These are phyloP conservation scores for Tulasnella sp. DNA, from an alignment of 768 basidiomycete genomes.

Conservation along the genomic window DNA sequence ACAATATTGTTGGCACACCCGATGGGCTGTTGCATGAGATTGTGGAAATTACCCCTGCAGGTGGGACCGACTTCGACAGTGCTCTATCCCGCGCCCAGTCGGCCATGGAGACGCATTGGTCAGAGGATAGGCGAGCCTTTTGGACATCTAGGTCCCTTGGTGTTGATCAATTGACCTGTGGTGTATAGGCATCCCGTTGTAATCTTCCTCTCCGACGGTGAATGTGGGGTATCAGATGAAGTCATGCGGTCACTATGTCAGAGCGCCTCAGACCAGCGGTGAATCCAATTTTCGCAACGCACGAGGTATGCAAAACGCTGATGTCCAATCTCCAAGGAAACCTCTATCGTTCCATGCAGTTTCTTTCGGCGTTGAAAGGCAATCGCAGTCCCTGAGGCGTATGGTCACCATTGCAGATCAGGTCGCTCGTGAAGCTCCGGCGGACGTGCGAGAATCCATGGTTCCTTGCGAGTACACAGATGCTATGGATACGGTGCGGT, in stretches of 20 bases:
- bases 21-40: constrained; percentile 33
- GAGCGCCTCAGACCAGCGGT: constrained; percentile 37
- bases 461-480: constrained; percentile 38
- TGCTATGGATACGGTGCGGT: constrained; percentile 43
- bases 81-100: constrained; percentile 32
- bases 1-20: constrained; percentile 39
- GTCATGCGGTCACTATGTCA: constrained; percentile 34
- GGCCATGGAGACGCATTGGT: constrained; percentile 40
- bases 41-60: constrained; percentile 25
- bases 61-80: constrained; percentile 35
- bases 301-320: too few species aligned
- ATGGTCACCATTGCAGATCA: constrained; percentile 45
- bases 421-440: constrained; percentile 35
- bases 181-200: constrained; percentile 36
- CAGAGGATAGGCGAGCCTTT: constrained; percentile 33
- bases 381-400: constrained; percentile 28
- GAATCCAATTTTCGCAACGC: not conserved
- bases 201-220: constrained; percentile 49
- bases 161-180: not conserved
- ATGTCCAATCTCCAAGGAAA: constrained; percentile 31
- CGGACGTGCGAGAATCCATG: constrained; percentile 30
- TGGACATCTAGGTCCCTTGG: not conserved
- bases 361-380: constrained; percentile 36
- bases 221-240: constrained; percentile 32
- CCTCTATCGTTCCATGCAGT: constrained; percentile 48